phyloP scores from a whole-genome alignment of 148 eudicot genomes.

The Arctostaphylos glauca region DNA sequence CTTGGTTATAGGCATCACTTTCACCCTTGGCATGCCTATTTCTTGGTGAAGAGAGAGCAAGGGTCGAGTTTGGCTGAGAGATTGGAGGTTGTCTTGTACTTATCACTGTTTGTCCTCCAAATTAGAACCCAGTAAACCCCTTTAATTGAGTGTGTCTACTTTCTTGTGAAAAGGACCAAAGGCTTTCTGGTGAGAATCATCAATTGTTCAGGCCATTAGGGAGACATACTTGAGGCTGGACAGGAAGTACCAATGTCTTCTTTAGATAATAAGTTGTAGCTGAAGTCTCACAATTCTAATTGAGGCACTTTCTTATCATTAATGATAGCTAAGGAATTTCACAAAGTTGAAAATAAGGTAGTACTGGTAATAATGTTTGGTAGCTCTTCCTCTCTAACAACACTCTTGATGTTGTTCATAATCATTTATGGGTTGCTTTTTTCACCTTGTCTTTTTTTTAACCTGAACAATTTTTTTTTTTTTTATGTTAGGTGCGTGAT shows the following conservation, averaged over 20 bases:
- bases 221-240: not conserved
- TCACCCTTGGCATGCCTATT: not conserved
- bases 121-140: not conserved
- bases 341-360: not conserved
- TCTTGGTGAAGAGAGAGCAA: not conserved
- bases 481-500: conserved; percentile 70
- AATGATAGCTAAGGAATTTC: not conserved
- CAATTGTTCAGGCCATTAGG: not conserved
- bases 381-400: not conserved
- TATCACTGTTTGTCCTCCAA: not conserved
- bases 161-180: not conserved
- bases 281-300: conserved; percentile 3
- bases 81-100: not conserved
- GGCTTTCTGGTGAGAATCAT: not conserved
- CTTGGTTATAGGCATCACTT: not conserved
- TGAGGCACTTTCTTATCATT: not conserved
- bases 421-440: not conserved
- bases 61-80: not conserved
- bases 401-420: not conserved
- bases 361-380: not conserved
- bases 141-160: not conserved
- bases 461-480: not conserved
- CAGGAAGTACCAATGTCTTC: not conserved
- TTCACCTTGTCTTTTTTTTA: not conserved
- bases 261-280: not conserved